A percentile compares a stretch with the other conserved stretches of the same genome.
phyloP scores from a whole-genome alignment of 805 yeast species.

The Isabelozyma gotoi region DNA sequence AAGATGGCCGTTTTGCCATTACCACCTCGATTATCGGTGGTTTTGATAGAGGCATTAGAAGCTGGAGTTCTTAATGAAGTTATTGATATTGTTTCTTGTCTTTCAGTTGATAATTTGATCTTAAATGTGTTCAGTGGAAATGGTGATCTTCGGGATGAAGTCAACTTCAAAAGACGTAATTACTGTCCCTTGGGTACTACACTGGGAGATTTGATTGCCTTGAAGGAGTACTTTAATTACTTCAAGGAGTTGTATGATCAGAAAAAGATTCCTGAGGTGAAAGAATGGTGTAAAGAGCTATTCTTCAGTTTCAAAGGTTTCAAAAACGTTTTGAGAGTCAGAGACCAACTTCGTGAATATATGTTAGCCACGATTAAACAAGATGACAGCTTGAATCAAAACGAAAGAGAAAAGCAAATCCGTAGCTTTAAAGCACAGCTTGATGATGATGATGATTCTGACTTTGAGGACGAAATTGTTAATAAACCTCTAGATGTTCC shows the following conservation, averaged over 20 bases:
- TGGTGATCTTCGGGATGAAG: slow-evolving; percentile 78
- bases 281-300: slow-evolving; percentile 80
- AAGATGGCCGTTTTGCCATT: slow-evolving; percentile 88
- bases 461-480: slow-evolving; percentile 15
- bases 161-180: slow-evolving; percentile 71
- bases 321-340: slow-evolving; percentile 70
- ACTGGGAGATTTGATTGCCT: slow-evolving; percentile 80
- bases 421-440: slow-evolving; percentile 23
- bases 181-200: slow-evolving; percentile 68
- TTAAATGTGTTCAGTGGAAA: slow-evolving; percentile 61
- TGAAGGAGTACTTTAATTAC: slow-evolving; percentile 73
- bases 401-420: slow-evolving; percentile 26
- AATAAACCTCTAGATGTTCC: slow-evolving; percentile 49
- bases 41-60: slow-evolving; percentile 68
- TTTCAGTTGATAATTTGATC: slow-evolving; percentile 87
- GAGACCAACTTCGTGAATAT: slow-evolving; percentile 72
- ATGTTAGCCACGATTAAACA: slow-evolving; percentile 51
- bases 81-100: slow-evolving; percentile 86
- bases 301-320: slow-evolving; percentile 78
- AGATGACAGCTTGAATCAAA: slow-evolving; percentile 28
- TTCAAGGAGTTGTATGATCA: slow-evolving; percentile 31
- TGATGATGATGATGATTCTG: slow-evolving; percentile 14
- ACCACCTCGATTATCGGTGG: slow-evolving; percentile 90
- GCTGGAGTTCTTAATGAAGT: slow-evolving; percentile 61
- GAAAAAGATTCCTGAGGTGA: slow-evolving; percentile 51